A percentile compares a stretch with the other conserved stretches of the same genome.
Conservation (phyloP, 2,329 filamentous ascomycete genomes). For the Pezicula rhizophila region DNA sequence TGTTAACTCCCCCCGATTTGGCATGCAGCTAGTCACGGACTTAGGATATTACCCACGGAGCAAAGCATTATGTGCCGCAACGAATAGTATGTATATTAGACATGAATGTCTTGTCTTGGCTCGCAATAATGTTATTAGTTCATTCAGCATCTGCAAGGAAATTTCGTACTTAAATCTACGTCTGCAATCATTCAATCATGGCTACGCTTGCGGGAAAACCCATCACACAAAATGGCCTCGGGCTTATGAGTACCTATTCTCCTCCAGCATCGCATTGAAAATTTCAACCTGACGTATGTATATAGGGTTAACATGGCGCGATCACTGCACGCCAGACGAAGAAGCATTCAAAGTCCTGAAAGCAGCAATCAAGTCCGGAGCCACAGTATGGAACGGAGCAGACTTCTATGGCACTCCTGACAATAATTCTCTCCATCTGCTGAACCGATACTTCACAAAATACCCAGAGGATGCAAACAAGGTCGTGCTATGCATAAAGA, state of each 20-base stretch:
- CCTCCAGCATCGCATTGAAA: not conserved
- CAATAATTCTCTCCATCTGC: constrained; percentile 51
- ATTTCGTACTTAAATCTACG: not conserved
- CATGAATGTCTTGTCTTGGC: too few relatives aligned
- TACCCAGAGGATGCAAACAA: constrained; percentile 58
- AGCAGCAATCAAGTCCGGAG: constrained; percentile 39
- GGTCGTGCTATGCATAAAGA: constrained; percentile 57
- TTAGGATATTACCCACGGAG: too few relatives aligned
- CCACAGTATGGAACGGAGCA: constrained; percentile 53
- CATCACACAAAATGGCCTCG: constrained; percentile 46
- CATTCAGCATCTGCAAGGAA: too few relatives aligned
- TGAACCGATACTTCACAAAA: constrained; percentile 55
- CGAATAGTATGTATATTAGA: too few relatives aligned
- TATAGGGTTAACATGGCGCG: constrained; percentile 21
- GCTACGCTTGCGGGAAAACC: constrained; percentile 31
- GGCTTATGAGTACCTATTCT: constrained; percentile 34
- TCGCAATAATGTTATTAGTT: not conserved
- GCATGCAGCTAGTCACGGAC: too few relatives aligned
- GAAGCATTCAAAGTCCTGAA: constrained; percentile 48
- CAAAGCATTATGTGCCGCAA: too few relatives aligned
- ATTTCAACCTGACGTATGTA: not conserved
- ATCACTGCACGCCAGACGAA: constrained; percentile 31
- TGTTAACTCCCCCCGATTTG: not conserved
- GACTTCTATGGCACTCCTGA: constrained; percentile 58
- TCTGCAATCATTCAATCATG: constrained; percentile 3